Conservation (phyloP, 2,329 filamentous ascomycete species). For the Pseudocercospora pini-densiflorae region DNA sequence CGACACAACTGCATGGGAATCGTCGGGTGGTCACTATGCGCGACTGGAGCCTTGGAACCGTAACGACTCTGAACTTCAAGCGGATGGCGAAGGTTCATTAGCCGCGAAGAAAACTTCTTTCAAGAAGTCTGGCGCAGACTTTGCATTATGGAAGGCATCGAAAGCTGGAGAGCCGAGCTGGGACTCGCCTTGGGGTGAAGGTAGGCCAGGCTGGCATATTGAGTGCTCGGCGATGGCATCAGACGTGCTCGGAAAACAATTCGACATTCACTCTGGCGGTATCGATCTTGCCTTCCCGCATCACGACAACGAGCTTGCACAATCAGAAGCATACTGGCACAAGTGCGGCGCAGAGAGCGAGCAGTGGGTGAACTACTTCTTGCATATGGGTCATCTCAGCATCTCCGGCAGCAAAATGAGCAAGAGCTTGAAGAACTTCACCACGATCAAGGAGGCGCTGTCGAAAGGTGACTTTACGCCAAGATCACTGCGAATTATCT, state of each 20-base stretch:
- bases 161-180: conserved; percentile 92
- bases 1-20: conserved; percentile 85
- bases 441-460: conserved; percentile 85
- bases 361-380: conserved; percentile 94
- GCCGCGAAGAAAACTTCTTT: conserved; percentile 56
- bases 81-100: conserved; percentile 87
- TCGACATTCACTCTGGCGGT: conserved; percentile 93
- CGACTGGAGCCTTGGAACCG: conserved; percentile 83
- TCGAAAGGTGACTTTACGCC: conserved; percentile 72
- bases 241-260: conserved; percentile 78
- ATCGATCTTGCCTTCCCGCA: conserved; percentile 91
- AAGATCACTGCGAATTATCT: conserved; percentile 80
- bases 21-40: conserved; percentile 82
- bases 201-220: conserved; percentile 94
- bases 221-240: conserved; percentile 97
- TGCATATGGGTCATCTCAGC: conserved; percentile 91
- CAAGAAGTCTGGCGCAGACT: conserved; percentile 81
- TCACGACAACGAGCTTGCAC: conserved; percentile 89
- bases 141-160: conserved; percentile 91
- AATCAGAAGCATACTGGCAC: conserved; percentile 83
- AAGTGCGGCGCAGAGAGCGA: conserved; percentile 43
- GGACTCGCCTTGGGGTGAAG: conserved; percentile 84
- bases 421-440: conserved; percentile 94
- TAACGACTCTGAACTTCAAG: conserved; percentile 79
- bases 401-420: conserved; percentile 96